Evolutionary conservation across 2,329 filamentous ascomycete genomes (phyloP).

Genomic region (Botrytis fabae): DNA sequence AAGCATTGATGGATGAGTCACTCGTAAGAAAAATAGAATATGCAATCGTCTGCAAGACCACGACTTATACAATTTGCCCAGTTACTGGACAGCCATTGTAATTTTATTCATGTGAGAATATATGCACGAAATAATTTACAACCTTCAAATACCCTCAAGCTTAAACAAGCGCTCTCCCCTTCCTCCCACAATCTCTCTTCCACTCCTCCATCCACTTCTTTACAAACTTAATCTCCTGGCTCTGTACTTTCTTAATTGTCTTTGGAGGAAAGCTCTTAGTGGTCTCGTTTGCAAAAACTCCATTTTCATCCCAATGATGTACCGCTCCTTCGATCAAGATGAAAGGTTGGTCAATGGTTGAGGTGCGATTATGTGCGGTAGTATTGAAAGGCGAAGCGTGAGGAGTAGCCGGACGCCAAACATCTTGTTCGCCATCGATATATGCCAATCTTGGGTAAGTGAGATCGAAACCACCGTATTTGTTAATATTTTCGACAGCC

Average conservation of each 20-base stretch:
- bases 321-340: slow-evolving; percentile 73
- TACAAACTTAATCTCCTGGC: slow-evolving; percentile 60
- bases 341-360: slow-evolving; percentile 66
- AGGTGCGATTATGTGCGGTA: slow-evolving; percentile 56
- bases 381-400: slow-evolving; percentile 54
- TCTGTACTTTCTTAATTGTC: slow-evolving; percentile 59
- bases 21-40: neutral
- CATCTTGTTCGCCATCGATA: slow-evolving; percentile 75
- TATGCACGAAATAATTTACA: neutral
- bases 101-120: neutral
- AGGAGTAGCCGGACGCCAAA: slow-evolving; percentile 74
- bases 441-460: slow-evolving; percentile 72
- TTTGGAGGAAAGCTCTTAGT: slow-evolving; percentile 53
- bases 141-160: neutral
- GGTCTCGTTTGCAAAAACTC: slow-evolving; percentile 63
- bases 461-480: slow-evolving; percentile 72
- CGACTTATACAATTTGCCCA: neutral
- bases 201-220: slow-evolving; percentile 67
- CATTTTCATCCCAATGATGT: slow-evolving; percentile 80
- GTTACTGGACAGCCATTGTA: neutral
- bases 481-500: slow-evolving; percentile 68
- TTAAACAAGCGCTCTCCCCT: neutral
- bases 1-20: neutral
- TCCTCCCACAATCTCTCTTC: slow-evolving; percentile 29
- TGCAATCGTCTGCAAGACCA: neutral